Evolutionary conservation across 2,329 filamentous ascomycete species (phyloP).

Genomic region (Plenodomus tracheiphilus): DNA sequence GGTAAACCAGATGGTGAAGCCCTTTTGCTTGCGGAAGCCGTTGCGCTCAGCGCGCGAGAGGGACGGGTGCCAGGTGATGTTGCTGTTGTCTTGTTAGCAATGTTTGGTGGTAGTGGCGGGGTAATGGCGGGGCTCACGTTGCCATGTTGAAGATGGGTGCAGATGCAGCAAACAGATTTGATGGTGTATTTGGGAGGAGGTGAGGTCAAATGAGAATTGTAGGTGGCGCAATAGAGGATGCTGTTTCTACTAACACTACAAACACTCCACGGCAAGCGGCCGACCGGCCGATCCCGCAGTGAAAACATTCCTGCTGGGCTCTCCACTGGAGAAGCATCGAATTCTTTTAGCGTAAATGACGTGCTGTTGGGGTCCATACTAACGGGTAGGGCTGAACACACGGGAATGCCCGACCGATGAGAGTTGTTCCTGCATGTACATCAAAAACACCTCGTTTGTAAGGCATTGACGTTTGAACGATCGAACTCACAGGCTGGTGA

Average conservation of each 20-base stretch:
- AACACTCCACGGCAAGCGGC: neutral
- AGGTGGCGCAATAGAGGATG: conserved; percentile 1
- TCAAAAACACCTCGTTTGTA: too few species aligned
- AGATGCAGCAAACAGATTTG: neutral
- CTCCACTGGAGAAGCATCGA: conserved; percentile 15
- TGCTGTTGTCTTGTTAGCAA: conserved; percentile 56
- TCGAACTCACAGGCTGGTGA: too few species aligned
- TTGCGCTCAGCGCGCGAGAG: conserved; percentile 79
- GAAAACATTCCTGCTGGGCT: conserved; percentile 5
- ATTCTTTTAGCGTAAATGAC: conserved; percentile 34
- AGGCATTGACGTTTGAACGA: too few species aligned
- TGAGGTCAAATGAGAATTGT: neutral
- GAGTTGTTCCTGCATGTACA: neutral
- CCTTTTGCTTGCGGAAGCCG: conserved; percentile 75
- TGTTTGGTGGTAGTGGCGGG: conserved; percentile 20
- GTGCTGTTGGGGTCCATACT: conserved; percentile 17
- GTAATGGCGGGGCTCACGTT: conserved; percentile 31
- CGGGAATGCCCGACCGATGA: neutral
- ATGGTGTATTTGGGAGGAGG: neutral
- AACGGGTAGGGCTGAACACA: conserved; percentile 16
- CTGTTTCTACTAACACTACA: conserved; percentile 1
- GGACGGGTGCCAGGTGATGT: conserved; percentile 88
- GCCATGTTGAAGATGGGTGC: conserved; percentile 28
- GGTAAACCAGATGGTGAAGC: conserved; percentile 97
- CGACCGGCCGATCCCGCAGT: conserved; percentile 13